phyloP scores from a whole-genome alignment of 108 stramenopile genomes.

The Seminavis robusta region DNA sequence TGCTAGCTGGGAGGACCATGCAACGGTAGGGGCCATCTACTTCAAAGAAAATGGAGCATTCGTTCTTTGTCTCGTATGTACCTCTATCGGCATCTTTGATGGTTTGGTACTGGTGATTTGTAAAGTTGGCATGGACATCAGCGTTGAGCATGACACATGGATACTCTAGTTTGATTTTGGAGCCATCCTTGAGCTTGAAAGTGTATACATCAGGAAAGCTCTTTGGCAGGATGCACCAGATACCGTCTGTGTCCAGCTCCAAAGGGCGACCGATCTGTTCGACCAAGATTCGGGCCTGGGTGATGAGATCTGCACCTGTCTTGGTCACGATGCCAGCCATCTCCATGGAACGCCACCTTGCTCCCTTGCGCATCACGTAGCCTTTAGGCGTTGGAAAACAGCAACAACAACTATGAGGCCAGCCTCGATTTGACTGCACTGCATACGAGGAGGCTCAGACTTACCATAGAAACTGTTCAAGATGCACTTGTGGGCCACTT shows the following conservation, averaged over 20 bases:
- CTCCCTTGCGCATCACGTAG: slow-evolving; percentile 99
- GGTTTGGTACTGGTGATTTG: slow-evolving; percentile 98
- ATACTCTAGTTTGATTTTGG: slow-evolving; percentile 86
- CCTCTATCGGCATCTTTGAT: slow-evolving; percentile 79
- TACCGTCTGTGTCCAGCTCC: slow-evolving; percentile 99
- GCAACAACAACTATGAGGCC: background rate
- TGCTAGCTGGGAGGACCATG: slow-evolving; percentile 98
- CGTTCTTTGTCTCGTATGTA: slow-evolving; percentile 88
- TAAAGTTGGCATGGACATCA: slow-evolving; percentile 97
- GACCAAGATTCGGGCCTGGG: slow-evolving; percentile 91
- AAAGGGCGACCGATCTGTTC: slow-evolving; percentile 98
- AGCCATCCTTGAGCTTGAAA: slow-evolving; percentile 74
- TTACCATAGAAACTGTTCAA: slow-evolving; percentile 69
- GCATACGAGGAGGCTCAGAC: too few relatives aligned
- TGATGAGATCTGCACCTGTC: slow-evolving; percentile 97
- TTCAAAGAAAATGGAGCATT: slow-evolving; percentile 99
- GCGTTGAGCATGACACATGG: slow-evolving; percentile 99
- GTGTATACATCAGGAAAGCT: slow-evolving; percentile 94
- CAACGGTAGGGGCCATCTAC: slow-evolving; percentile 98
- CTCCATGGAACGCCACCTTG: slow-evolving; percentile 99
- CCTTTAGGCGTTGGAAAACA: slow-evolving; percentile 73
- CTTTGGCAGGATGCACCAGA: slow-evolving; percentile 99
- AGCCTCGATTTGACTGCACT: too few relatives aligned
- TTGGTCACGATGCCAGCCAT: slow-evolving; percentile 99
- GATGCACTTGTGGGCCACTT: slow-evolving; percentile 99